Base-by-base conservation (phyloP, 2,329 filamentous ascomycete genomes). In the Alternaria sp. region DNA sequence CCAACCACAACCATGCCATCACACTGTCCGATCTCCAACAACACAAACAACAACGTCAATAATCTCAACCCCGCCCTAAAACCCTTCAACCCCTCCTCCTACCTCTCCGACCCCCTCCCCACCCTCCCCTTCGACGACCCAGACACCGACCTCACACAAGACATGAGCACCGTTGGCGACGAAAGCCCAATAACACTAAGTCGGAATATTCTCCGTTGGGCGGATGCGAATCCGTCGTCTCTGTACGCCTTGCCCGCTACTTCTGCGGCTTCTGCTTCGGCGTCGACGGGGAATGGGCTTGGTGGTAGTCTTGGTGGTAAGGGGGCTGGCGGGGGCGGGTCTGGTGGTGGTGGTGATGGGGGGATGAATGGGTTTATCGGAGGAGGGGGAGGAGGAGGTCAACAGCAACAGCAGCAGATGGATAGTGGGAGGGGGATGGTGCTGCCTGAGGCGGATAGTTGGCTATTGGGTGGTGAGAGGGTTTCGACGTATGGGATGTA, bases 171-270 rank as follows among this genome's bases (percentile, higher is more conserved):
- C 1, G 58, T 33, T 6, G 68, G 61, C 12, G 63, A 66, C 37
- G 64, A 69, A 51, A 78, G 73, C 45, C 76, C 78, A 4, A 71
- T 80, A 37, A 75, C 75, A 0, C 68, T 81, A 5, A 80, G 75
- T 57, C 66, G 79, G 18, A 77, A 79, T 55, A 81, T 81, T 41
- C 72, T 81, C 2, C 73, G 79, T 41, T 81, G 79, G 75, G 79
- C 76, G 1, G 76, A 80, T 49, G 74, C 75, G 3, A 76, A 80
- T 53, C 71, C 75, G 1, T 66, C 71, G 5, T 61, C 62, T 1
- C n/a, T 60, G 4, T 66, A 50, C 15, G 51, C 60, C 3, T 49
- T 60, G 11, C 18, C 37, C 9, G 28, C 49, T 37, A 33, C 49
- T 53, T 30, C 23, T 8, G 30, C 49, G 20, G 30, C 28, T 15